Percentiles rank a stretch among this genome's conserved stretches.
Evolutionary conservation across 2,329 filamentous ascomycete genomes (phyloP).

Genomic region (Cadophora gregata): DNA sequence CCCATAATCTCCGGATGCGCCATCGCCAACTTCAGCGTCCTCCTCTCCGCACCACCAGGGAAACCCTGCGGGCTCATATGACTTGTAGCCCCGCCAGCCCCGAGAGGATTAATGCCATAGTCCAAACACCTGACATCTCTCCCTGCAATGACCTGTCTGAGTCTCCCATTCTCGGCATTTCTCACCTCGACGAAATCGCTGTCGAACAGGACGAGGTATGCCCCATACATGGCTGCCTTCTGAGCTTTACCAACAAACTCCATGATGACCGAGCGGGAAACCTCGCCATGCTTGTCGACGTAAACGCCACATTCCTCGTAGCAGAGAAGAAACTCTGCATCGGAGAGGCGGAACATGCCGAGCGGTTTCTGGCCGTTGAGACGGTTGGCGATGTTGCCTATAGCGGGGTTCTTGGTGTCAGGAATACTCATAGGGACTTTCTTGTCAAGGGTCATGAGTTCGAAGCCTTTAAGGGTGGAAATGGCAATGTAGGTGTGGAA

Average conservation of each 20-base stretch:
- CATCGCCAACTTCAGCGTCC: constrained; percentile 94
- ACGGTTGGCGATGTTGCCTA: constrained; percentile 83
- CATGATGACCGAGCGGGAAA: constrained; percentile 94
- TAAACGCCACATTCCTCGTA: constrained; percentile 98
- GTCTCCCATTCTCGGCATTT: constrained; percentile 91
- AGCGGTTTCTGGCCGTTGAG: constrained; percentile 84
- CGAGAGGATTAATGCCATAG: constrained; percentile 67
- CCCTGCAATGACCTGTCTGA: constrained; percentile 93
- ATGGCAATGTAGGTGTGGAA: constrained; percentile 96
- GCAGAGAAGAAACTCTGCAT: constrained; percentile 89
- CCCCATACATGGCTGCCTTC: constrained; percentile 85
- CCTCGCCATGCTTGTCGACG: constrained; percentile 96
- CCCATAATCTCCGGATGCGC: constrained; percentile 87
- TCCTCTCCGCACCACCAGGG: constrained; percentile 54
- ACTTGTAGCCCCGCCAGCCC: constrained; percentile 54
- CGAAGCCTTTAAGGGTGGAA: constrained; percentile 88
- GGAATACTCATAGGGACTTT: constrained; percentile 95
- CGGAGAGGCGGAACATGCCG: constrained; percentile 94
- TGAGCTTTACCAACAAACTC: constrained; percentile 96
- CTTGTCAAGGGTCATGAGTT: constrained; percentile 95
- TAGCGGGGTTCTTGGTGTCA: constrained; percentile 78
- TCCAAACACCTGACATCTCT: constrained; percentile 90
- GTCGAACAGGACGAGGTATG: constrained; percentile 92
- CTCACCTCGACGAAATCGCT: constrained; percentile 96
- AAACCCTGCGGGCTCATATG: constrained; percentile 31